Base-by-base conservation (phyloP, 2,329 filamentous ascomycete species). In the Penicillium decumbens region DNA sequence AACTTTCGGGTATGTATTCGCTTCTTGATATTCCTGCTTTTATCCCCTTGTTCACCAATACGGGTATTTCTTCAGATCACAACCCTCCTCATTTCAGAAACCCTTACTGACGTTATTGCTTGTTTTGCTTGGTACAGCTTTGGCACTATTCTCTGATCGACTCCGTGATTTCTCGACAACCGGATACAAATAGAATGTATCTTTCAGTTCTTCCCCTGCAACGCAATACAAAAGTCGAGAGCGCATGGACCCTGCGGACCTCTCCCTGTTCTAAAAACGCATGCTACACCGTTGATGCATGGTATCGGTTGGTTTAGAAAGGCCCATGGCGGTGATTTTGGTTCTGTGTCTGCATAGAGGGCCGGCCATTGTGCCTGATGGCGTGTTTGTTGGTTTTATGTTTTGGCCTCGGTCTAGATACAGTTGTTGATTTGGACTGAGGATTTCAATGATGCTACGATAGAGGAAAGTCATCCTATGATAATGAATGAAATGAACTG, bases 1-100 rank as follows among this genome's bases (percentile, higher is more conserved):
- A 68, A 89, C 88, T 18, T 93, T 92, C 75, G 88, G 88, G 87
- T 90, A 78, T 78, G 84, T 60, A 29, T 74, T 45, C 3, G 24
- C 39, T 45, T 39, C 33, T 44, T 32, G 33, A 33, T 47, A 9
- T 33, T 32, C 54, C 41, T 41, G 48, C 52, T 39, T 43, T 51
- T 61, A 51, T 4, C 20, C 20, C 20, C 20, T 18, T 23, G 20
- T 23, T 23, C 20, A 58, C 59, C 54, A 61, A 56, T 56, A 30
- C 47, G 41, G 48, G 50, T 43, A 53, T 49, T 51, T 47, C 47
- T 53, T 51, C 60, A 66, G 62, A 62, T 67, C 56, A 32, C 57
- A 45, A 35, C 44, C n/a, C 43, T 49, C 47, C 23, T 25, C 32
- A 35, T 51, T 49, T 49, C 57, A 60, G 61, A 65, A 47, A 49